A percentile compares a stretch with the other conserved stretches of the same genome.
phyloP scores from a whole-genome alignment of 257 asterid species.

The Jaltomata sinuosa region DNA sequence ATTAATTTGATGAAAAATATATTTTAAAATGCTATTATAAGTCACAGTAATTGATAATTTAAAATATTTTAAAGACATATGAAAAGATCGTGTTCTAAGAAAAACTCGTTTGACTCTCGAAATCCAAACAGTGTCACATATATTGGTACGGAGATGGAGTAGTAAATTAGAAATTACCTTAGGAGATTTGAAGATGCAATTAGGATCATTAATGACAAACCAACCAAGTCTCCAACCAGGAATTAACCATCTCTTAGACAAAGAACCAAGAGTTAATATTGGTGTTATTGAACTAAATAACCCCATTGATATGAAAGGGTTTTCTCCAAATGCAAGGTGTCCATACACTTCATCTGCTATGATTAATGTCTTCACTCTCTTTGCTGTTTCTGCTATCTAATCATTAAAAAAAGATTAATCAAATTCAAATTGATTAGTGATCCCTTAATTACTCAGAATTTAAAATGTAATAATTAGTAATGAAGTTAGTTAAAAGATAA shows the following conservation, averaged over 20 bases:
- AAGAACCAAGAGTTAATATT: slow-evolving; percentile 71
- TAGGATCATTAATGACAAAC: slow-evolving; percentile 66
- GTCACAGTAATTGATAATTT: not conserved
- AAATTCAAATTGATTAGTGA: not conserved
- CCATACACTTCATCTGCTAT: slow-evolving; percentile 90
- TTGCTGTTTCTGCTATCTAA: slow-evolving; percentile 75
- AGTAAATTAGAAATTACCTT: slow-evolving; percentile 21
- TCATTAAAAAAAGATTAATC: no score
- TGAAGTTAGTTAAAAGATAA: not conserved
- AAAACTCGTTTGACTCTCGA: not conserved
- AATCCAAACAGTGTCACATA: not conserved
- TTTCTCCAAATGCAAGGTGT: slow-evolving; percentile 64
- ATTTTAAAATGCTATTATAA: not conserved
- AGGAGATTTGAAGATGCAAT: slow-evolving; percentile 37
- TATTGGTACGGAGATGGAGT: rapidly evolving
- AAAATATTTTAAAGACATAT: not conserved
- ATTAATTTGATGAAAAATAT: no score
- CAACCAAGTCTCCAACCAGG: slow-evolving; percentile 98
- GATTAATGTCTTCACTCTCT: slow-evolving; percentile 42
- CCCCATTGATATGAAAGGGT: slow-evolving; percentile 82
- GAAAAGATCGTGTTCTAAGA: not conserved
- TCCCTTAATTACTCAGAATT: not conserved
- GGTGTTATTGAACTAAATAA: slow-evolving; percentile 58
- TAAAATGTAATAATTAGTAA: not conserved
- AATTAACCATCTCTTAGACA: slow-evolving; percentile 86